Evolutionary conservation across 305 asterid genomes (phyloP).

Genomic region (Fraxinus albicans): DNA sequence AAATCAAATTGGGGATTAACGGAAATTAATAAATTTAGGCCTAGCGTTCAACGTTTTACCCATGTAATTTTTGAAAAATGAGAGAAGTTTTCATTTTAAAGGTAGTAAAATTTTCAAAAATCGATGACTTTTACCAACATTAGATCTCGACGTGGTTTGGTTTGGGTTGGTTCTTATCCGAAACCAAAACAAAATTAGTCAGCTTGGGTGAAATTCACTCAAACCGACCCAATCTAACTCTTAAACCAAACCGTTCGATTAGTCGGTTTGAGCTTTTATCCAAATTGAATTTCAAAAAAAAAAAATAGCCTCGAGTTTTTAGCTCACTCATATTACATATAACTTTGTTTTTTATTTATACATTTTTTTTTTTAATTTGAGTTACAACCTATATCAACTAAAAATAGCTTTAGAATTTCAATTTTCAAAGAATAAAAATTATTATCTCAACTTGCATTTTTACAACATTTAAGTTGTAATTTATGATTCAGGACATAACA

Average conservation of each 20-base stretch:
- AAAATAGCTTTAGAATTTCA: not conserved
- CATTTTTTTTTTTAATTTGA: not conserved
- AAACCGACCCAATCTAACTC: too few species aligned
- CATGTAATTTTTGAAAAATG: too few species aligned
- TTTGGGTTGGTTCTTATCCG: too few species aligned
- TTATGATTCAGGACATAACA: not conserved
- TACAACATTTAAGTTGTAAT: not conserved
- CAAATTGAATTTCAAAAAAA: not conserved
- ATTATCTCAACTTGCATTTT: not conserved
- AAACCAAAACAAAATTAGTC: too few species aligned
- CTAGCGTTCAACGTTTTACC: not conserved
- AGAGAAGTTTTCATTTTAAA: too few species aligned
- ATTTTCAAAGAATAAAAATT: not conserved
- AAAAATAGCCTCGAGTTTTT: too few species aligned
- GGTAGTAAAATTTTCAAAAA: too few species aligned
- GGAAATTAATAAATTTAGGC: not conserved
- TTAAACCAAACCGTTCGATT: too few species aligned
- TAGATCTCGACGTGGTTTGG: too few species aligned
- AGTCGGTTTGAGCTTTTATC: not conserved
- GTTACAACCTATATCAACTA: not conserved
- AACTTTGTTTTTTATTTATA: not conserved
- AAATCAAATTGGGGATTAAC: not conserved
- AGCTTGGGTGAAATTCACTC: too few species aligned
- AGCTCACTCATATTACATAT: not conserved
- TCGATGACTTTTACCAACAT: too few species aligned